Conservation (phyloP, 331 rosid species). For the Arachis monticola region DNA sequence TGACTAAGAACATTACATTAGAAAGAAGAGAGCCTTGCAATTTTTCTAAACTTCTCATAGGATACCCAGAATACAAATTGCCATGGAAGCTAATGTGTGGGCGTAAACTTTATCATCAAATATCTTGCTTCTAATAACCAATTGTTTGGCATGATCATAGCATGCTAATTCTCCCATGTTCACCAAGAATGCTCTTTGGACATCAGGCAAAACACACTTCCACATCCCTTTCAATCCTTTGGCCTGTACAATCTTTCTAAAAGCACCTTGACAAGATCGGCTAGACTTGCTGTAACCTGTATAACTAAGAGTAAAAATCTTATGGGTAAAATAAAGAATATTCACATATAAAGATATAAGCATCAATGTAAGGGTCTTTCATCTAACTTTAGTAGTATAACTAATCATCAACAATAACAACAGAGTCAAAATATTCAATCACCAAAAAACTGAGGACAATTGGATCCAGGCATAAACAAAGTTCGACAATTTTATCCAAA, state of each 20-base stretch:
- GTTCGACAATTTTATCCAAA: conserved; percentile 6
- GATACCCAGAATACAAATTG: conserved; percentile 96
- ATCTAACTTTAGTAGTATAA: not conserved
- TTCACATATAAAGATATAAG: not conserved
- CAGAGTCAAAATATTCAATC: not conserved
- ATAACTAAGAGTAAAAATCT: conserved; percentile 41
- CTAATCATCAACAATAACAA: not conserved
- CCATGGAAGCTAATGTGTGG: conserved; percentile 85
- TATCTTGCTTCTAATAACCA: conserved; percentile 61
- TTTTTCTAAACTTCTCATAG: conserved; percentile 76
- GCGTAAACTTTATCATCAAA: conserved; percentile 71
- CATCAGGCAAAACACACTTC: conserved; percentile 84
- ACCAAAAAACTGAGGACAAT: conserved; percentile 5
- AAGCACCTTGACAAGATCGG: conserved; percentile 93
- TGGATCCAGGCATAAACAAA: not conserved
- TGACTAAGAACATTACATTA: conserved; percentile 30
- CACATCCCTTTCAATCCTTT: conserved; percentile 82
- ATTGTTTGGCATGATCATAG: conserved; percentile 79
- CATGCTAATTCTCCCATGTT: conserved; percentile 94
- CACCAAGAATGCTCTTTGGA: conserved; percentile 88
- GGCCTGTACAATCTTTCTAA: conserved; percentile 60
- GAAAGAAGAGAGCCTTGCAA: conserved; percentile 86
- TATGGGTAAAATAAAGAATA: conserved; percentile 10
- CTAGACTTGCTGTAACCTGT: conserved; percentile 91
- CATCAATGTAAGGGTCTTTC: not conserved